Evolutionary conservation across 2,329 filamentous ascomycete genomes (phyloP).

Genomic region (Colletotrichum graminicola): DNA sequence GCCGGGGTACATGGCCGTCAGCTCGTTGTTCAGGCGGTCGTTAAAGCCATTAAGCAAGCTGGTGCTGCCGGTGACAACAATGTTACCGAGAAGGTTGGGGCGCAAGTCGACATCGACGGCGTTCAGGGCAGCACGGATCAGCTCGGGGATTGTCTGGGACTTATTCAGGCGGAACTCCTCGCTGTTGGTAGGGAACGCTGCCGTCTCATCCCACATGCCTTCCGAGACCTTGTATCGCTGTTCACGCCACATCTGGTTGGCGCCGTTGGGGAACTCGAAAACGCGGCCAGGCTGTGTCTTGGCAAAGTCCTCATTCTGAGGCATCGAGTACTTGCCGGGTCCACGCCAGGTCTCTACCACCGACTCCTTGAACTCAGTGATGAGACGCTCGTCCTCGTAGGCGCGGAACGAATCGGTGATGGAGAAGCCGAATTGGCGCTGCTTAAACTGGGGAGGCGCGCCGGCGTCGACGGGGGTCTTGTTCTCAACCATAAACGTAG

Average conservation of each 20-base stretch:
- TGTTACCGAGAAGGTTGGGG: constrained; percentile 84
- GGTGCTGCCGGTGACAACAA: constrained; percentile 91
- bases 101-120: constrained; percentile 91
- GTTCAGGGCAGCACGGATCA: constrained; percentile 82
- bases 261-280: constrained; percentile 97
- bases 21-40: constrained; percentile 87
- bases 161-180: constrained; percentile 65
- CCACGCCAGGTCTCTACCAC: constrained; percentile 95
- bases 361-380: constrained; percentile 98
- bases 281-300: constrained; percentile 82
- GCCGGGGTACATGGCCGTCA: constrained; percentile 84
- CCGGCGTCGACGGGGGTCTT: constrained; percentile 92
- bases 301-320: constrained; percentile 81
- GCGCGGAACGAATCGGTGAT: constrained; percentile 79
- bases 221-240: constrained; percentile 90
- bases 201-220: constrained; percentile 89
- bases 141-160: constrained; percentile 83
- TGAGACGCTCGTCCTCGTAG: constrained; percentile 90
- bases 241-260: constrained; percentile 92
- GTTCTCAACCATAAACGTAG: constrained; percentile 88
- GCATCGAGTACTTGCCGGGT: constrained; percentile 73
- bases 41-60: constrained; percentile 92
- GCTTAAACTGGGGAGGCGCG: constrained; percentile 80
- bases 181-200: constrained; percentile 67
- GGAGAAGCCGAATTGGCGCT: constrained; percentile 75